A percentile compares a stretch with the other conserved stretches of the same genome.
phyloP scores from a whole-genome alignment of 1,139 yeast species.

The Yamadazyma buinensis region DNA sequence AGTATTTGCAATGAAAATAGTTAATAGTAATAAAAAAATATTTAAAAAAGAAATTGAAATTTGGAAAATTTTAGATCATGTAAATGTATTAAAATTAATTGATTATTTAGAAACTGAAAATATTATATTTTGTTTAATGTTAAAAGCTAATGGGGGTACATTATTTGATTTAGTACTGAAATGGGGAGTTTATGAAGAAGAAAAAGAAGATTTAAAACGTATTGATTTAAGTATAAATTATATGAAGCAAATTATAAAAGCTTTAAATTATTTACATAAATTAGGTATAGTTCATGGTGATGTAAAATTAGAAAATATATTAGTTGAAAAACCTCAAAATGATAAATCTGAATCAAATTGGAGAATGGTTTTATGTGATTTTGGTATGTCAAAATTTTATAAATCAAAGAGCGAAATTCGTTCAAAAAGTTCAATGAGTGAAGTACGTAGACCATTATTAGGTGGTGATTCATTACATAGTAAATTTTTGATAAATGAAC shows the following conservation, averaged over 20 bases:
- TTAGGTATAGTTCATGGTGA: conserved; percentile 84
- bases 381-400: conserved; percentile 67
- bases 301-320: conserved; percentile 79
- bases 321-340: conserved; percentile 40
- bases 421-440: conserved; percentile 44
- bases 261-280: conserved; percentile 66
- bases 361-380: conserved; percentile 67
- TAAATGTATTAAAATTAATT: conserved; percentile 59
- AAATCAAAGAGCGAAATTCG: conserved; percentile 23
- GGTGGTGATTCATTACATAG: conserved; percentile 27
- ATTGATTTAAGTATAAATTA: conserved; percentile 28
- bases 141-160: conserved; percentile 75
- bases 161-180: conserved; percentile 68
- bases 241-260: conserved; percentile 54
- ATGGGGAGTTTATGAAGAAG: conserved; percentile 49
- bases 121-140: conserved; percentile 70
- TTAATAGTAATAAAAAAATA: conserved; percentile 51
- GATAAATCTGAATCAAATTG: conserved; percentile 16
- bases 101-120: conserved; percentile 58
- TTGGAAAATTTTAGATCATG: conserved; percentile 70
- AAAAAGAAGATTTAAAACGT: conserved; percentile 15
- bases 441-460: conserved; percentile 31
- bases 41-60: conserved; percentile 69
- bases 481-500: conserved; percentile 9
- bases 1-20: conserved; percentile 73